Evolutionary conservation across 441 rosid genomes (phyloP), one percentile per base, ranked within the genome.

Genomic region (Croton laevigatus): DNA sequence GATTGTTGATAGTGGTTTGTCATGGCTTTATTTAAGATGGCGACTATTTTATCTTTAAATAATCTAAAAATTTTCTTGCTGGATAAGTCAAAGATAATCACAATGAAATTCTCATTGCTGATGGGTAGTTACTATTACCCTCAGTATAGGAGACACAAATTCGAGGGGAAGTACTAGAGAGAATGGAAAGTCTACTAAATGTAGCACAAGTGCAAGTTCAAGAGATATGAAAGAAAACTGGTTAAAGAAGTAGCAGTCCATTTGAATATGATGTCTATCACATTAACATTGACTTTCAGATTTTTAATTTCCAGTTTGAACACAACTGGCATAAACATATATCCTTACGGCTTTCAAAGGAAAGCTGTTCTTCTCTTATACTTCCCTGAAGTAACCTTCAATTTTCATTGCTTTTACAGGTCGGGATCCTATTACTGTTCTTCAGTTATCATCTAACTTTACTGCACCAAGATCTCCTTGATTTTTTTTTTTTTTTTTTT

Each of bases 401-500:
- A 23, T 40, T 63, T 36, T 8, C 27, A 7, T 45, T 32, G 17
- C 36, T 36, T 66, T 42, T 62, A 61, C 22, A 22, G 19, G 52
- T 62, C 49, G 40, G 22, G 14, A 17, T 17, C n/a, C 34, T 49
- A 10, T 34, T 32, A 59, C 9, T 14, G 14, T 19, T 59, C 16
- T 57, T 59, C 38, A 32, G 42, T 58, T 58, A 17, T 45, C n/a
- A 71, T 48, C 40, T 59, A 2, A 53, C 42, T 20, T 55, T 52
- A 12, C 38, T 7, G 17, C 34, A 27, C 59, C 19, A 72, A 45
- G 48, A 65, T 65, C 65, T 57, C 58, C n/a, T 36, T 19, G 22
- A 16, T 2, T 48, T 71, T 66, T 22, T 46, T 27, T 27, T 27
- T 27, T 27, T 27, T 27, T 27, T 14, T 34, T 38, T 38, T 38